Base-by-base conservation (phyloP, 495 filamentous ascomycete genomes). In the Hypoxylon perforatum region DNA sequence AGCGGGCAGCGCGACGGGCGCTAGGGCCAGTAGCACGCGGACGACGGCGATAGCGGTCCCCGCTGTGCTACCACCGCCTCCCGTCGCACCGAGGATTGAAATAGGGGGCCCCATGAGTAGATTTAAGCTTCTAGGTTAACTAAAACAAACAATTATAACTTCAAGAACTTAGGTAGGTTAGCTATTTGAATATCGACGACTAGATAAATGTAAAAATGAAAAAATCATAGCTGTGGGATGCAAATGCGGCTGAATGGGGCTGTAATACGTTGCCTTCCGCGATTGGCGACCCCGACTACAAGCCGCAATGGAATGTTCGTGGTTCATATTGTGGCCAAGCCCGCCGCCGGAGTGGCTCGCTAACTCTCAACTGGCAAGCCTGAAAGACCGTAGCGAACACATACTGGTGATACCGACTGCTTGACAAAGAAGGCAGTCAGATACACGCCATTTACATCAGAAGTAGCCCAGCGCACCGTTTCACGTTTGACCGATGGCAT, bases 1-100 rank as follows among this genome's bases (percentile, higher is more conserved):
- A 0, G 36, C 45, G 22, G 70, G 58, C 18, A 70, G 53, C 5
- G 57, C 57, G 42, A 66, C 45, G 44, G 69, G 65, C 7, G 54
- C 58, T 0, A 63, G 46, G 8, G 59, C 66, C 1, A 73, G 49
- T 1, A 63, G 18, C 0, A 69, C 54, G 48, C 54, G 51, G 19
- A 72, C 2, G 1, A 38, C 12, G 19, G 69, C 1, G 1, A 38
- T 18, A 17, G 48, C 36, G 12, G 10, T 22, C 11, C 15, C 11
- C 15, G 41, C 18, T 4, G 2, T 11, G 41, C 11, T 4, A 4
- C 14, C 36, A 4, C 22, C 14, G 3, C 11, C 23, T 10, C 1
- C 36, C 25, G 10, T 36, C 7, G 18, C 14, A 28, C 22, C 6
- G 46, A 52, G 7, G 8, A 30, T 11, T 11, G 22, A 25, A 18